These are phyloP conservation scores for Hydnomerulius pinastri DNA, from an alignment of 768 basidiomycete genomes.

Conservation along the genomic window DNA sequence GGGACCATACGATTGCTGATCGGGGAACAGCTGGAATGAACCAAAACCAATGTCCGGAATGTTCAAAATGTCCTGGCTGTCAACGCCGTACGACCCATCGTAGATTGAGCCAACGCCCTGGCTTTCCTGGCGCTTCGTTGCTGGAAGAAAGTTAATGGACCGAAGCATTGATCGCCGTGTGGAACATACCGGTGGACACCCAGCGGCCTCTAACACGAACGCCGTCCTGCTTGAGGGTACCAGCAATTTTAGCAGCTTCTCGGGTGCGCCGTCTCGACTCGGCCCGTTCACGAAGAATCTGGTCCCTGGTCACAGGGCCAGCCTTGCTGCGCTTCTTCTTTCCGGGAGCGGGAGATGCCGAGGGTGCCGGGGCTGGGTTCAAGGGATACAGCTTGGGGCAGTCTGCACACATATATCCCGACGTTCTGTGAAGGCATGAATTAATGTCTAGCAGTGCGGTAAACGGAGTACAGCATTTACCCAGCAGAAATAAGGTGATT, in stretches of 20 bases:
- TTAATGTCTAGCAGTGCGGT: background rate
- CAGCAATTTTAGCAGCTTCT: conserved; percentile 35
- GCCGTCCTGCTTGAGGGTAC: conserved; percentile 37
- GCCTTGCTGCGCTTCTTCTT: conserved; percentile 37
- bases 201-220: conserved; percentile 61
- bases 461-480: conserved; percentile 34
- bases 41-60: conserved; percentile 59
- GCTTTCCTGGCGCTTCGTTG: conserved; percentile 49
- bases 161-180: background rate
- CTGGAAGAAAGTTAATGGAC: conserved; percentile 27
- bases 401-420: conserved; percentile 59
- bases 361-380: conserved; percentile 35
- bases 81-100: conserved; percentile 67
- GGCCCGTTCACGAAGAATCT: conserved; percentile 50
- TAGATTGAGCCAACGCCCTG: conserved; percentile 49
- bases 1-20: conserved; percentile 57
- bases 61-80: conserved; percentile 62
- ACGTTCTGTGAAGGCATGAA: conserved; percentile 34
- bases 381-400: conserved; percentile 58
- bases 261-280: conserved; percentile 48
- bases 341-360: conserved; percentile 42
- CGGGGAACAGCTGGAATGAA: conserved; percentile 68
- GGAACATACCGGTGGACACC: conserved; percentile 50
- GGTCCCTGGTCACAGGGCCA: conserved; percentile 47
- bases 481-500: conserved; percentile 69